Evolutionary conservation across 805 yeast genomes (phyloP).

Genomic region (Huiozyma sinensis): DNA sequence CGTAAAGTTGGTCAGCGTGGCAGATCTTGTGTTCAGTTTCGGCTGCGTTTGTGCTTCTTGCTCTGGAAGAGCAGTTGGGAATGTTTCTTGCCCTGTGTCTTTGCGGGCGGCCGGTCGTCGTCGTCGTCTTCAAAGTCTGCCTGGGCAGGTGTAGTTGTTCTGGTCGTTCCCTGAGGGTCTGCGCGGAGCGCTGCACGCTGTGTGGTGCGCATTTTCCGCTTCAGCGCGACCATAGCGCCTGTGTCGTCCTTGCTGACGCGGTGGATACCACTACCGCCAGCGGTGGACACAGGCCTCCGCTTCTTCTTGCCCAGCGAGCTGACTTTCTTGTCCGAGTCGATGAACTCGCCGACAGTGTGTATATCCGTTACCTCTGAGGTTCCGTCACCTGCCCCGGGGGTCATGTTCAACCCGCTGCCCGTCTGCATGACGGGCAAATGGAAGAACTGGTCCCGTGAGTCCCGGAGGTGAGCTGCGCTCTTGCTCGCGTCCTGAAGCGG

Average conservation of each 20-base stretch:
- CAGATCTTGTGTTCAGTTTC: neutral
- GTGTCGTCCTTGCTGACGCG: constrained; percentile 25
- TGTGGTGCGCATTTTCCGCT: constrained; percentile 21
- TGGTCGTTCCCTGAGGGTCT: neutral
- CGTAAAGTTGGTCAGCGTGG: no score
- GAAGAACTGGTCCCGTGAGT: constrained; percentile 19
- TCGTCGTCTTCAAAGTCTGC: constrained; percentile 3
- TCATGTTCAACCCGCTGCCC: constrained; percentile 25
- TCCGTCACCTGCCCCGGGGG: neutral
- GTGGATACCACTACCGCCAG: constrained; percentile 13
- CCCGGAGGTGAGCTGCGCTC: constrained; percentile 4
- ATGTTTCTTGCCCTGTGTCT: constrained; percentile 16
- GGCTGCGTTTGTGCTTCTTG: constrained; percentile 6
- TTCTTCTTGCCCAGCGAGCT: constrained; percentile 25
- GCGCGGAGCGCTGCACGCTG: constrained; percentile 3
- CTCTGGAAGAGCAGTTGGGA: constrained; percentile 20
- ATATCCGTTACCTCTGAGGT: constrained; percentile 15
- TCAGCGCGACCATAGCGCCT: constrained; percentile 27
- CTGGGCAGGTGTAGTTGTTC: neutral
- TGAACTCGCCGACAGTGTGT: constrained; percentile 28
- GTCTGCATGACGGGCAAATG: constrained; percentile 25
- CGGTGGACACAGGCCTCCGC: constrained; percentile 3
- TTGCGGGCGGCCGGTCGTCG: constrained; percentile 9
- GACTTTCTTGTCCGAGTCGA: constrained; percentile 25
- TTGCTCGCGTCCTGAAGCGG: neutral